Evolutionary conservation across 2,329 filamentous ascomycete species (phyloP), one percentile per base, ranked within the genome.

Genomic region (Cordyceps fumosorosea): DNA sequence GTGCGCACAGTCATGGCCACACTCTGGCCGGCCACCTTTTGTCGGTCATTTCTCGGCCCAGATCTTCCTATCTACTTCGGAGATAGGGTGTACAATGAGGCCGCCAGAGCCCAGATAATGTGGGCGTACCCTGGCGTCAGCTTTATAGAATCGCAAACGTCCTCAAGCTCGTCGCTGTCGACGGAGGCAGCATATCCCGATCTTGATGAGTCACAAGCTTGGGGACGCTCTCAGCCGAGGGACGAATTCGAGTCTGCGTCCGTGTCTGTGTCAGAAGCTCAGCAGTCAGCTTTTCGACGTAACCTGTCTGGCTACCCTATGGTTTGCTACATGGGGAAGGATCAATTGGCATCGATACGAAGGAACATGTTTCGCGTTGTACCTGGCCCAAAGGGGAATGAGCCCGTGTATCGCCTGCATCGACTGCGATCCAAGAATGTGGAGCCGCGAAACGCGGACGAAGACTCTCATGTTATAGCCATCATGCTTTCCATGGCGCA

Each of bases 401-500:
- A 69, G 4, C 78, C 82, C 0, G 81, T 86, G 6, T 67, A 73
- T 51, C 74, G 76, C 5, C 71, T 86, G 11, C 80, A 83, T 61
- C 68, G 72, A 40, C 68, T 81, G 16, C 77, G 81, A 1, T 75
- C 77, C 5, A 81, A 78, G 67, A 71, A 73, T 53, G 72, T 85
- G 4, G 62, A 79, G 3, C 83, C 84, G 0, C 68, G 71, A 3
- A 76, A 84, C 55, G 64, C 70, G 2, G 77, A 84, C 55, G 78
- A 82, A 54, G 83, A 86, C 66, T 74, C 80, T 0, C 79, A 82
- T 62, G 74, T 84, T 42, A 73, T 82, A 5, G 81, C 77, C 22
- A 75, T 80, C 50, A 79, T 85, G 62, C 66, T 86, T 14, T 79
- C 80, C 53, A 82, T 86, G 79, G 84, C 84, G 8, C 84, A 86